phyloP scores from a whole-genome alignment of 805 yeast genomes.

The Pichia membranifaciens region DNA sequence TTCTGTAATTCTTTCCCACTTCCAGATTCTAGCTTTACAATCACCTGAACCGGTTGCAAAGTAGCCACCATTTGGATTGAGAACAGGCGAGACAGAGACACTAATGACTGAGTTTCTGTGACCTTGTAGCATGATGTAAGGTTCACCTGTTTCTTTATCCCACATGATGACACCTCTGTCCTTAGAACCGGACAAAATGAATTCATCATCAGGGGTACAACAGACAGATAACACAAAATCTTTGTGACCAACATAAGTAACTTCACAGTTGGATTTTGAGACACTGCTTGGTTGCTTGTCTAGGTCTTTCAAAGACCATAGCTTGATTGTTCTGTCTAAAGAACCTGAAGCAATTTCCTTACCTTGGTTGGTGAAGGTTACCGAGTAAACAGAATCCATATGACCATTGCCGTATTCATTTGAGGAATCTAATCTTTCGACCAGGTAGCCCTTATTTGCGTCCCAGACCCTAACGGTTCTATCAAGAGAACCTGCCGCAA shows the following conservation, averaged over 20 bases:
- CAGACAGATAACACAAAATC: constrained; percentile 94
- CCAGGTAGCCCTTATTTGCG: constrained; percentile 82
- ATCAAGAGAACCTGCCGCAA: constrained; percentile 96
- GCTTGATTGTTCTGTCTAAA: constrained; percentile 89
- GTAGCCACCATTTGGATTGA: constrained; percentile 60
- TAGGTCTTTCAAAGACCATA: constrained; percentile 80
- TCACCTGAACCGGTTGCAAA: constrained; percentile 98
- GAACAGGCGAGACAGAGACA: constrained; percentile 83
- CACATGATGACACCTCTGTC: constrained; percentile 96
- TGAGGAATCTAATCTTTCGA: constrained; percentile 88
- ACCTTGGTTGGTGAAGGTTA: constrained; percentile 88
- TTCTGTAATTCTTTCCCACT: constrained; percentile 48
- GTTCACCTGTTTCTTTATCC: constrained; percentile 90
- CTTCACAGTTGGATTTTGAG: constrained; percentile 63
- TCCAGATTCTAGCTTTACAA: constrained; percentile 96
- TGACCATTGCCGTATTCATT: constrained; percentile 88
- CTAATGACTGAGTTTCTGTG: constrained; percentile 93
- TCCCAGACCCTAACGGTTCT: constrained; percentile 97
- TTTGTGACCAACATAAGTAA: constrained; percentile 91
- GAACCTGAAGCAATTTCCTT: constrained; percentile 92
- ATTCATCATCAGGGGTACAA: constrained; percentile 87
- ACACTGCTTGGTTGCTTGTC: constrained; percentile 39
- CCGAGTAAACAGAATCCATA: constrained; percentile 92
- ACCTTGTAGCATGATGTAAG: constrained; percentile 92
- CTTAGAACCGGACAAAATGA: constrained; percentile 89